These are phyloP conservation scores for Salisapilia sapeloensis DNA, from an alignment of 352 stramenopile genomes.

Conservation along the genomic window DNA sequence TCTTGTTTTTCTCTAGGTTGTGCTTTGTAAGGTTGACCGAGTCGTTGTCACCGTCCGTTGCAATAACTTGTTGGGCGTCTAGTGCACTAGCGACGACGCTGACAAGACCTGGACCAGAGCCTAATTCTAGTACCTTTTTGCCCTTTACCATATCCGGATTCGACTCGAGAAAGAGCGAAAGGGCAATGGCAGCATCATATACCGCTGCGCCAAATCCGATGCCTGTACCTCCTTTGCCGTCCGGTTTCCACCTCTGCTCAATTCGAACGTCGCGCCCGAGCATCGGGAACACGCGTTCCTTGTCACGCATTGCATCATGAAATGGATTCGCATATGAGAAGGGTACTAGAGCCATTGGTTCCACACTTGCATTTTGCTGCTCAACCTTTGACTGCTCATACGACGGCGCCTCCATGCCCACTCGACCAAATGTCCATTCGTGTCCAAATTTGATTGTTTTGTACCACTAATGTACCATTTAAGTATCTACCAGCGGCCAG, in stretches of 20 bases:
- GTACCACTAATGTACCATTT: no score
- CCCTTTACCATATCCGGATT: slow-evolving; percentile 21
- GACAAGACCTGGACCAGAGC: slow-evolving; percentile 54
- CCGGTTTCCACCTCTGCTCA: slow-evolving; percentile 57
- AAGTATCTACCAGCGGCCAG: no score
- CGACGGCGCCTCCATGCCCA: no score
- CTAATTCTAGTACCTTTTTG: slow-evolving; percentile 58
- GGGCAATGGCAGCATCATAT: slow-evolving; percentile 59
- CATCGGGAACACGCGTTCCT: slow-evolving; percentile 48
- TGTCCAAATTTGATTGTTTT: no score
- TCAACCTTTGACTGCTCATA: no score
- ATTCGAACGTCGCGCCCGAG: slow-evolving; percentile 34
- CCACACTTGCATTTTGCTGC: slow-evolving; percentile 6
- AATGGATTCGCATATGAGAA: slow-evolving; percentile 64
- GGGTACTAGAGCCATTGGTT: slow-evolving; percentile 23
- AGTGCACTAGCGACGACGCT: slow-evolving; percentile 43
- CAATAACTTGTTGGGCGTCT: slow-evolving; percentile 17
- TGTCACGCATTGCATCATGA: slow-evolving; percentile 50
- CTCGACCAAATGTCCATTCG: no score
- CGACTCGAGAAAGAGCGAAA: slow-evolving; percentile 58
- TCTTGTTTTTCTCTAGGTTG: slow-evolving; percentile 30
- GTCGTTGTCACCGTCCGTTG: slow-evolving; percentile 55
- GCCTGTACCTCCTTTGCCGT: slow-evolving; percentile 48
- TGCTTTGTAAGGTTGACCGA: slow-evolving; percentile 42
- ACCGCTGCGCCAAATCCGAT: slow-evolving; percentile 70